phyloP scores from a whole-genome alignment of 495 filamentous ascomycete genomes.

The Penicillium coprophilum region DNA sequence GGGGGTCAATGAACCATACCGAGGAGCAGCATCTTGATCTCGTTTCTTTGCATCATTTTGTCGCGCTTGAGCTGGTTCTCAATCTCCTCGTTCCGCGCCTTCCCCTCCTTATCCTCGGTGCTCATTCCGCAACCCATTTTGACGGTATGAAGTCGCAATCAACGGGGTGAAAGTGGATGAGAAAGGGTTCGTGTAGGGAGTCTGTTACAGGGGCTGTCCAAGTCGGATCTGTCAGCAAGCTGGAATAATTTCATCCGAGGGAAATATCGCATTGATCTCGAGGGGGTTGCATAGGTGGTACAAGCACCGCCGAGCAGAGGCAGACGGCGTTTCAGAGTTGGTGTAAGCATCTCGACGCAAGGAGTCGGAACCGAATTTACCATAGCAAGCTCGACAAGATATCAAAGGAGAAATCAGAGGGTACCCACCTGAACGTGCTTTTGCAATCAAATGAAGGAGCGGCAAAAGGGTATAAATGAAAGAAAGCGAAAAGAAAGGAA shows the following conservation, averaged over 20 bases:
- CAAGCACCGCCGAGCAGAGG: conserved; percentile 20
- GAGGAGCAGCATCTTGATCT: conserved; percentile 99
- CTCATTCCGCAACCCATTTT: conserved; percentile 99
- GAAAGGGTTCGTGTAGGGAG: conserved; percentile 18
- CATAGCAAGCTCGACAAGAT: not conserved
- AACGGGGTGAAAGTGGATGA: conserved; percentile 24
- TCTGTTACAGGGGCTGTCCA: conserved; percentile 19
- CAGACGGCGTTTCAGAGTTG: conserved; percentile 28
- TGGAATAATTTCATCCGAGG: conserved; percentile 7
- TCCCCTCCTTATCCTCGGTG: conserved; percentile 99
- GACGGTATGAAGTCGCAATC: conserved; percentile 39
- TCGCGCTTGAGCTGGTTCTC: conserved; percentile 97
- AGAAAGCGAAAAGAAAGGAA: conserved; percentile 18
- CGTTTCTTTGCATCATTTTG: conserved; percentile 92
- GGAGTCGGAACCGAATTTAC: conserved; percentile 20
- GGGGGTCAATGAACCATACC: conserved; percentile 56
- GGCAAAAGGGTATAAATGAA: conserved; percentile 6
- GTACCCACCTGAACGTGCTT: conserved; percentile 2
- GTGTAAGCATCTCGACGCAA: conserved; percentile 25
- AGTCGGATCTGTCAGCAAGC: conserved; percentile 12
- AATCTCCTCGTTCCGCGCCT: conserved; percentile 98
- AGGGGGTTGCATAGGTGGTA: conserved; percentile 22
- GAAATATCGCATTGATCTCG: conserved; percentile 15
- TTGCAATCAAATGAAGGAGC: conserved; percentile 9
- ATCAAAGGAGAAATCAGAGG: conserved; percentile 18